Evolutionary conservation across 2,329 filamentous ascomycete species (phyloP).

Genomic region (Cladophialophora carrionii): DNA sequence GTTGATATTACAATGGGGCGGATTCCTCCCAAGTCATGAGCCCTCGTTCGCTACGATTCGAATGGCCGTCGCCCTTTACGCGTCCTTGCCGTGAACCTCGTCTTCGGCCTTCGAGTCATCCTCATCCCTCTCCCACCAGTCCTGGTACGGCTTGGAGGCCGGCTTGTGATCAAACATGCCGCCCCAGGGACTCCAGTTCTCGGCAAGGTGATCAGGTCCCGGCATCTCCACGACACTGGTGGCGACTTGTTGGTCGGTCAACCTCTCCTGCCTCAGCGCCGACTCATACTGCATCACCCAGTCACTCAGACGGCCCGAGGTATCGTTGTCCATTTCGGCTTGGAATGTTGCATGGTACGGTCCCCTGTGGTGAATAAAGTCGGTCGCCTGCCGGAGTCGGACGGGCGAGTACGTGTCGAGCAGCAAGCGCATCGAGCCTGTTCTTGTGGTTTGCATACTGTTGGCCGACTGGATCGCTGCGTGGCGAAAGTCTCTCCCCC

Average conservation of each 20-base stretch:
- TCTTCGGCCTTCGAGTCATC: neutral
- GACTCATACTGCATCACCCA: slow-evolving; percentile 23
- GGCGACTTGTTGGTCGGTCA: slow-evolving; percentile 14
- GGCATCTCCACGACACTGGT: neutral
- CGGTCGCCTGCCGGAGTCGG: slow-evolving; percentile 20
- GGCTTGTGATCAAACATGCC: neutral
- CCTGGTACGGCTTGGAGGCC: neutral
- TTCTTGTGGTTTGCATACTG: slow-evolving; percentile 23
- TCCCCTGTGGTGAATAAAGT: slow-evolving; percentile 14
- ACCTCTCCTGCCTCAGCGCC: slow-evolving; percentile 10
- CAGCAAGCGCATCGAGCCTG: slow-evolving; percentile 26
- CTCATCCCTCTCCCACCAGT: neutral
- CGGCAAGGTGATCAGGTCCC: neutral
- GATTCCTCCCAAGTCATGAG: neutral
- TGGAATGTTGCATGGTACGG: slow-evolving; percentile 11
- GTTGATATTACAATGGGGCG: neutral
- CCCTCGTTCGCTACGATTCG: neutral
- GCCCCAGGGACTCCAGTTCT: slow-evolving; percentile 24
- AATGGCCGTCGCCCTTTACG: neutral
- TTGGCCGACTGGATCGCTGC: slow-evolving; percentile 25
- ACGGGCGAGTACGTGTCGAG: slow-evolving; percentile 29
- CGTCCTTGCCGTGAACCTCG: neutral
- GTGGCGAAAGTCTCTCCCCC: slow-evolving; percentile 20
- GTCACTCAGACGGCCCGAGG: slow-evolving; percentile 10
- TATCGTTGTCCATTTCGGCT: slow-evolving; percentile 15